phyloP scores from a whole-genome alignment of 2,329 filamentous ascomycete genomes.

The Dactylellina drechsleri region DNA sequence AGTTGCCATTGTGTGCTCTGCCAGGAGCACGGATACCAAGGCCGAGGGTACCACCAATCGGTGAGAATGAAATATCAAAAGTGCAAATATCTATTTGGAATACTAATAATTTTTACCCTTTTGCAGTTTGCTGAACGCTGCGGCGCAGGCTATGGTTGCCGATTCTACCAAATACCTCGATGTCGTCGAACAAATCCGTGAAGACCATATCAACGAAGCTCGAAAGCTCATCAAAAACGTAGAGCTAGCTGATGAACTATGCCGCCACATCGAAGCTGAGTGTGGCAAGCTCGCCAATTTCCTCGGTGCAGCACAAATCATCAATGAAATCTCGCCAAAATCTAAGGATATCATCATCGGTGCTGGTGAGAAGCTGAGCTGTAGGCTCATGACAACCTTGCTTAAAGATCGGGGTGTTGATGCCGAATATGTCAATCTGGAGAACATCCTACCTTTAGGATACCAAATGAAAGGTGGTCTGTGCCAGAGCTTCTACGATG shows the following conservation, averaged over 20 bases:
- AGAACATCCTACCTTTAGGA: conserved; percentile 74
- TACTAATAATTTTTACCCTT: not conserved
- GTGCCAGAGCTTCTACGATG: conserved; percentile 75
- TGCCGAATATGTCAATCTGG: conserved; percentile 88
- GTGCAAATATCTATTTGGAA: not conserved
- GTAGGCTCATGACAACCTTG: conserved; percentile 86
- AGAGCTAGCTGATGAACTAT: conserved; percentile 70
- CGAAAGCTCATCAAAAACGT: conserved; percentile 70
- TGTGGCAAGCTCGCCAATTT: conserved; percentile 83
- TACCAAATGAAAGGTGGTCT: conserved; percentile 71
- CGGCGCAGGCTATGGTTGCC: conserved; percentile 65
- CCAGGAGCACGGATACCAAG: conserved; percentile 92
- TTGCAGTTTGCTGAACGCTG: conserved; percentile 64
- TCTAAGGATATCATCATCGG: conserved; percentile 90
- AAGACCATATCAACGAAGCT: conserved; percentile 81
- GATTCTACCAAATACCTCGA: conserved; percentile 62
- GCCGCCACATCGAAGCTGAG: conserved; percentile 76
- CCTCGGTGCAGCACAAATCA: conserved; percentile 70
- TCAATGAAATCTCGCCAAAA: conserved; percentile 77
- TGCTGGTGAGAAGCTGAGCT: conserved; percentile 95
- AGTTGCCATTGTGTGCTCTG: conserved; percentile 94
- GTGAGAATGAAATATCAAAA: conserved; percentile 66
- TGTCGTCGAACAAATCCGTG: conserved; percentile 81
- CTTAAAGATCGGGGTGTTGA: conserved; percentile 82
- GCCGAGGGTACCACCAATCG: conserved; percentile 93